Percentiles rank a stretch among this genome's conserved stretches.
Evolutionary conservation across 306 rosid species (phyloP).

Genomic region (Castanea mollissima): DNA sequence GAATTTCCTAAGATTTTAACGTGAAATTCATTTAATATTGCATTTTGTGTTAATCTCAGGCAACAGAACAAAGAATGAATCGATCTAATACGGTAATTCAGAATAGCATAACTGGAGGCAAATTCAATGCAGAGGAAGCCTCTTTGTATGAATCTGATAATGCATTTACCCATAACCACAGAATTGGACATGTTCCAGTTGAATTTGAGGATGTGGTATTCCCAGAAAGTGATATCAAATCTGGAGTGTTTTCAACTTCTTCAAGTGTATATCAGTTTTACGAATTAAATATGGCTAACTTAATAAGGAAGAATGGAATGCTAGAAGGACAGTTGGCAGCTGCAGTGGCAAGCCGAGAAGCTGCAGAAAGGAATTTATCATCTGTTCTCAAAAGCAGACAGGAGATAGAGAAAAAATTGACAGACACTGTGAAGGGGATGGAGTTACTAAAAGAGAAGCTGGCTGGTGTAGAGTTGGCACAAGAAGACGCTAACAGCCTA

Average conservation of each 20-base stretch:
- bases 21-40: not conserved
- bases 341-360: constrained; percentile 70
- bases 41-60: constrained; percentile 42
- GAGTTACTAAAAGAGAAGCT: constrained; percentile 77
- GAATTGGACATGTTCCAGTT: constrained; percentile 36
- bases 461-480: constrained; percentile 70
- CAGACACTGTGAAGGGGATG: constrained; percentile 60
- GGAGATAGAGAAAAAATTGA: constrained; percentile 66
- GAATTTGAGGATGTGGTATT: constrained; percentile 45
- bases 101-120: constrained; percentile 40
- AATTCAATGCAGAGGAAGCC: constrained; percentile 45
- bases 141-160: constrained; percentile 43
- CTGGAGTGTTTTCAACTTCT: constrained; percentile 50
- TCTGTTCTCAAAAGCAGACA: constrained; percentile 64
- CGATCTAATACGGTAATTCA: constrained; percentile 42
- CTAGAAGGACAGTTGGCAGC: constrained; percentile 85
- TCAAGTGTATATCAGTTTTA: constrained; percentile 65
- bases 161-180: constrained; percentile 45
- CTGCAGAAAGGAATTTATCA: constrained; percentile 66
- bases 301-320: constrained; percentile 68
- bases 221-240: constrained; percentile 48
- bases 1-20: not conserved
- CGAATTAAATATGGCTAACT: constrained; percentile 64
- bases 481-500: constrained; percentile 78
- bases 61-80: constrained; percentile 40